These are phyloP conservation scores for Paecilomyces dactylethromorphus DNA, from an alignment of 2,329 filamentous ascomycete genomes.

Conservation along the genomic window DNA sequence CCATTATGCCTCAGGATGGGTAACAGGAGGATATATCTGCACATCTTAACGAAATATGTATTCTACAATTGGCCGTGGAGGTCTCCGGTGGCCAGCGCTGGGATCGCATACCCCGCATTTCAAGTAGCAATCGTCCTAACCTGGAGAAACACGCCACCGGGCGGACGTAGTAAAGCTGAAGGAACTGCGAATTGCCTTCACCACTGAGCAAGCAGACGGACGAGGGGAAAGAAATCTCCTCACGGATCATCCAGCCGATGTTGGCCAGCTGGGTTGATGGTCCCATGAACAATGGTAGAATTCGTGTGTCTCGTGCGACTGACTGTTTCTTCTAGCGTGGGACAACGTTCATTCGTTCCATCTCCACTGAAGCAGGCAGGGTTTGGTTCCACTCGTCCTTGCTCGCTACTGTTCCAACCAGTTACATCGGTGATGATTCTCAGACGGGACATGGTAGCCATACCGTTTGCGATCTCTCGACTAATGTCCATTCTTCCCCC, in stretches of 20 bases:
- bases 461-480: background rate
- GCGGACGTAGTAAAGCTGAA: background rate
- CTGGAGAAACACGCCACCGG: background rate
- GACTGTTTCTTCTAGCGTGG: background rate
- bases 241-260: background rate
- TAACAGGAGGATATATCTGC: background rate
- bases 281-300: background rate
- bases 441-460: background rate
- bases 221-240: background rate
- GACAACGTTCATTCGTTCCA: background rate
- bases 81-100: background rate
- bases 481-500: background rate
- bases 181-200: background rate
- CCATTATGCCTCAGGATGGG: background rate
- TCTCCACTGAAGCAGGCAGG: background rate
- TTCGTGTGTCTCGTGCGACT: background rate
- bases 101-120: background rate
- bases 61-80: background rate
- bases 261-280: background rate
- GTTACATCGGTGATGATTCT: background rate
- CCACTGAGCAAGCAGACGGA: background rate
- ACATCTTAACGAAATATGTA: background rate
- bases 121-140: background rate
- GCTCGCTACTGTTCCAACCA: background rate
- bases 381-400: background rate